Base-by-base conservation (phyloP, 805 yeast species). In the Wickerhamomyces silvicola region DNA sequence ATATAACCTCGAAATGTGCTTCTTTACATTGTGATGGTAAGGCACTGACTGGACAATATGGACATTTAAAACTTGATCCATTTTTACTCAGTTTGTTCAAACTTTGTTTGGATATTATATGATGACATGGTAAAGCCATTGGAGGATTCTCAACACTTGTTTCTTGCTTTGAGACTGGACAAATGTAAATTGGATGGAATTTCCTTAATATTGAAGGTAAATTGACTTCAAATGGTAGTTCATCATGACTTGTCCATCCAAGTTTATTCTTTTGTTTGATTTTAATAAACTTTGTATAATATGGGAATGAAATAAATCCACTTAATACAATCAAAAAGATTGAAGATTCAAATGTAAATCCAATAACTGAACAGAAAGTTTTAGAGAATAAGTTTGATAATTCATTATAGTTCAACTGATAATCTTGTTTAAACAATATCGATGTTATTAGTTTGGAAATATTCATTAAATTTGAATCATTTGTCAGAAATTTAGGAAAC, bases 121-220 rank as follows among this genome's bases (percentile, higher is more conserved):
- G 90, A 27, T 75, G 74, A 47, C 85, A 78, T 4, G 78, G 77
- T 17, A 78, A 53, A 33, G 70, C 60, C 61, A 68, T 68, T 4
- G 84, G 80, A n/a, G 82, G 83, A 43, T 77, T 75, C 13, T 57
- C 62, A 1, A 36, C 32, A 10, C 56, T 59, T 1, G 83, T 78
- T 46, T 78, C 83, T 39, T 76, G 81, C 48, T 77, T 78, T 11
- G 76, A 62, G 2, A 79, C 81, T 0, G 87, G 87, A 47, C 87
- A 79, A 4, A 79, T 79, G 47, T 78, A 79, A 2, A 79, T 65
- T 2, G 84, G 73, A 48, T 79, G 86, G 52, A 68, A 77, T 24
- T 49, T 47, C 33, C 68, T 70, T 30, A 76, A 52, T 16, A 56
- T 55, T 0, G 54, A 52, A 1, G 87, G 86, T 14, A 79, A 54